These are phyloP conservation scores for Xylaria sp. DNA, from an alignment of 2,329 filamentous ascomycete genomes.

Conservation along the genomic window DNA sequence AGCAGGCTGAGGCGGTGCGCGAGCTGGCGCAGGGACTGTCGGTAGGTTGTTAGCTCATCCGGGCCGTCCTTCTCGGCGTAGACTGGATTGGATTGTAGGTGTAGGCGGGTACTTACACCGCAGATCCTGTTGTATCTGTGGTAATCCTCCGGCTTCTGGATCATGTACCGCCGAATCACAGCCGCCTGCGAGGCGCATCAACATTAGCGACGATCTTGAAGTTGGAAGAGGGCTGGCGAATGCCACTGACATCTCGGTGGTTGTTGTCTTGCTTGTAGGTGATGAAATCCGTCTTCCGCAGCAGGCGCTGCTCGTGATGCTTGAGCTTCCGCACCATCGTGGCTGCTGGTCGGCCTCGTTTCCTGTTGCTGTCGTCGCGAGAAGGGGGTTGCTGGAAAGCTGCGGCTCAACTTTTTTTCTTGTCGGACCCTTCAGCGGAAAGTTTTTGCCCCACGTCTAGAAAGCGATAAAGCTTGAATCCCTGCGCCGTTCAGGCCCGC, in stretches of 20 bases:
- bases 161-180: constrained; percentile 84
- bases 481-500: too few species aligned
- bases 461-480: constrained; percentile 20
- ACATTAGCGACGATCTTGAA: constrained; percentile 2
- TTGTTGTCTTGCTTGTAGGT: constrained; percentile 87
- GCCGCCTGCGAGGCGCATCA: constrained; percentile 33
- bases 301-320: constrained; percentile 93
- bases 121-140: constrained; percentile 62
- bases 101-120: constrained; percentile 59
- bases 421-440: constrained; percentile 7
- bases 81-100: constrained; percentile 12
- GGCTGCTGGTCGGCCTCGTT: constrained; percentile 13
- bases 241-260: constrained; percentile 71
- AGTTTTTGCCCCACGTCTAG: constrained; percentile 10
- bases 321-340: constrained; percentile 95
- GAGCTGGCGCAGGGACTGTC: constrained; percentile 79
- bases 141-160: constrained; percentile 89
- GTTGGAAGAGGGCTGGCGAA: not conserved
- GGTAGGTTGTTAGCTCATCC: constrained; percentile 1
- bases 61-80: not conserved
- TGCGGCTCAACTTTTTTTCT: constrained; percentile 24
- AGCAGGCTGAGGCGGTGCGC: constrained; percentile 86
- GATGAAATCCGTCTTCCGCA: constrained; percentile 91
- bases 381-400: constrained; percentile 1
- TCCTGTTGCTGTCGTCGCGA: not conserved